Percentiles rank a stretch among this genome's conserved stretches.
Conservation (phyloP, 352 stramenopile genomes). For the Blastocystis sp. region DNA sequence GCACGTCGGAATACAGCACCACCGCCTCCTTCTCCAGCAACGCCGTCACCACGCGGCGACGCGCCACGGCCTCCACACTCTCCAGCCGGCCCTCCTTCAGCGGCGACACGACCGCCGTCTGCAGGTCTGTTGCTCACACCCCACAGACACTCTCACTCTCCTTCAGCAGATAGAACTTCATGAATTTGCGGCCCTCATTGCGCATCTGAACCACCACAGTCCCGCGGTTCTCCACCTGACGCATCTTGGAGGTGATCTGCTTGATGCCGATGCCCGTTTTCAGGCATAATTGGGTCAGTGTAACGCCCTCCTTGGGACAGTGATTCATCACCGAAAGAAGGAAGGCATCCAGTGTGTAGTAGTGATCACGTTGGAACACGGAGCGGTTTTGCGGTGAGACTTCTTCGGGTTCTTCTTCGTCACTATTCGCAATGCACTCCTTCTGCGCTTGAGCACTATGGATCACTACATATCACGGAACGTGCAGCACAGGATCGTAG, state of each 20-base stretch:
- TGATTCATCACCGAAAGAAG: not conserved
- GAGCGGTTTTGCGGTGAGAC: not conserved
- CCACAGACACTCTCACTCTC: not conserved
- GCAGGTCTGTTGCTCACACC: not conserved
- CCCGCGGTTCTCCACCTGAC: not conserved
- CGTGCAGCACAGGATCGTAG: not conserved
- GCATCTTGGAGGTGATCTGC: not conserved
- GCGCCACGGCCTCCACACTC: not conserved
- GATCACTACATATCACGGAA: not conserved
- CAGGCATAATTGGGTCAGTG: not conserved
- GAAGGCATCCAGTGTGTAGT: not conserved
- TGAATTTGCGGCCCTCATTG: not conserved
- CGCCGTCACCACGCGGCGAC: not conserved
- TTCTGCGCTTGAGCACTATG: slow-evolving; percentile 12
- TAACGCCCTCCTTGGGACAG: not conserved
- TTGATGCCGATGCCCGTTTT: slow-evolving; percentile 14
- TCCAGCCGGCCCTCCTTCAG: not conserved
- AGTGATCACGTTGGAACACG: not conserved
- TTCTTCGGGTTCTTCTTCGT: not conserved
- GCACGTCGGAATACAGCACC: slow-evolving; percentile 11
- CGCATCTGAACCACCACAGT: not conserved
- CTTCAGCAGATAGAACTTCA: not conserved
- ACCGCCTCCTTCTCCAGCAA: slow-evolving; percentile 6
- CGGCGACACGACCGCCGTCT: not conserved
- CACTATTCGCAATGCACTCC: not conserved